Conservation (phyloP, 2,329 filamentous ascomycete species). For the Exophiala bonariae region DNA sequence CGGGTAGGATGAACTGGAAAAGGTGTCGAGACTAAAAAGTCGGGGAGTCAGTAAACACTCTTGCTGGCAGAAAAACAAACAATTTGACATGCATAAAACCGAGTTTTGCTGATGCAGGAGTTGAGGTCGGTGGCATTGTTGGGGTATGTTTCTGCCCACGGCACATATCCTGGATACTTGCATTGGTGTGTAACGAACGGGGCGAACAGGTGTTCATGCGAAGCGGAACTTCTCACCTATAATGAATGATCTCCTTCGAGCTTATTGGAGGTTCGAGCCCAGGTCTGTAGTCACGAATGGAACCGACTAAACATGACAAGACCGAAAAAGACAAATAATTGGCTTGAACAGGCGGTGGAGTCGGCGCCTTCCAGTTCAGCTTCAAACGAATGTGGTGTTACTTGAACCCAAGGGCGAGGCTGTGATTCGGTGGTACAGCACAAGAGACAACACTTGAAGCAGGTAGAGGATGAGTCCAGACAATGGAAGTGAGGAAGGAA, state of each 20-base stretch:
- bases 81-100: conserved; percentile 12
- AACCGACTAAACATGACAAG: conserved; percentile 4
- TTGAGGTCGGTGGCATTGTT: background rate
- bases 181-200: conserved; percentile 1
- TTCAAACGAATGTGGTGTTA: conserved; percentile 14
- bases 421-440: conserved; percentile 1
- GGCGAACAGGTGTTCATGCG: conserved; percentile 30
- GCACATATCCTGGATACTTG: background rate
- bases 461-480: background rate
- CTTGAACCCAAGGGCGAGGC: background rate
- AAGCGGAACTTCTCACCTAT: conserved; percentile 6
- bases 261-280: conserved; percentile 2
- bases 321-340: background rate
- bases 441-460: background rate
- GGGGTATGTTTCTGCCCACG: background rate
- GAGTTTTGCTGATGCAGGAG: conserved; percentile 8
- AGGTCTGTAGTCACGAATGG: conserved; percentile 3
- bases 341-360: conserved; percentile 18
- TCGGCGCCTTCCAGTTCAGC: conserved; percentile 9
- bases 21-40: conserved; percentile 3
- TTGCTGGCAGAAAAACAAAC: conserved; percentile 2
- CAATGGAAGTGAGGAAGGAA: background rate
- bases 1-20: background rate
- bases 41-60: conserved; percentile 1
- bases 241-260: background rate